Conservation (phyloP, 2,329 filamentous ascomycete species). For the Nigrospora sphaerica region DNA sequence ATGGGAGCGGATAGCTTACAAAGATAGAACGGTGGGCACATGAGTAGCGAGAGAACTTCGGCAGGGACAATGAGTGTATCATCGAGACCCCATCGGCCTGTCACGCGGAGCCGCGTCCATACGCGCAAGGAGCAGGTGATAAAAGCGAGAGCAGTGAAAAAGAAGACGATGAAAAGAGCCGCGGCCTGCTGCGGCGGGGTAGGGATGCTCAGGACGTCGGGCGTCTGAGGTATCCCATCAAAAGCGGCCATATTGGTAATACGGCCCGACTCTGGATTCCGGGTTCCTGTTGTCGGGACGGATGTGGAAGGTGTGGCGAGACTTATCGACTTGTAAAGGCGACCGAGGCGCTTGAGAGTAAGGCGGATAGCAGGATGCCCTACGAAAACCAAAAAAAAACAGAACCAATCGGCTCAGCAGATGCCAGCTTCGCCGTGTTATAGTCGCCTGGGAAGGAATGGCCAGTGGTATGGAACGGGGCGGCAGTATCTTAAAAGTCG, state of each 20-base stretch:
- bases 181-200: conserved; percentile 22
- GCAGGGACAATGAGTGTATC: conserved; percentile 18
- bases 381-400: no score
- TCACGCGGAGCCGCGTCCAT: conserved; percentile 19
- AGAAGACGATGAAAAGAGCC: conserved; percentile 22
- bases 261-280: no score
- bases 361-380: no score
- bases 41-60: conserved; percentile 11
- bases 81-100: conserved; percentile 15
- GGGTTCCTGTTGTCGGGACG: no score
- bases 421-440: no score
- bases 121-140: conserved; percentile 16
- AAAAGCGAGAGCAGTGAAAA: conserved; percentile 22
- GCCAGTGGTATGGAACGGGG: no score
- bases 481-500: no score
- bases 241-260: conserved; percentile 5
- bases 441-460: no score
- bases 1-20: conserved; percentile 9
- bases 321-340: no score
- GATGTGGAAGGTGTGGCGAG: no score
- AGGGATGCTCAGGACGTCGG: conserved; percentile 19
- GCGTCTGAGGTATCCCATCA: conserved; percentile 8
- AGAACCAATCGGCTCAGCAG: no score
- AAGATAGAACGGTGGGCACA: conserved; percentile 15
- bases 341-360: no score